Conservation (phyloP, 768 basidiomycete species). For the Leucocoprinus birnbaumii region DNA sequence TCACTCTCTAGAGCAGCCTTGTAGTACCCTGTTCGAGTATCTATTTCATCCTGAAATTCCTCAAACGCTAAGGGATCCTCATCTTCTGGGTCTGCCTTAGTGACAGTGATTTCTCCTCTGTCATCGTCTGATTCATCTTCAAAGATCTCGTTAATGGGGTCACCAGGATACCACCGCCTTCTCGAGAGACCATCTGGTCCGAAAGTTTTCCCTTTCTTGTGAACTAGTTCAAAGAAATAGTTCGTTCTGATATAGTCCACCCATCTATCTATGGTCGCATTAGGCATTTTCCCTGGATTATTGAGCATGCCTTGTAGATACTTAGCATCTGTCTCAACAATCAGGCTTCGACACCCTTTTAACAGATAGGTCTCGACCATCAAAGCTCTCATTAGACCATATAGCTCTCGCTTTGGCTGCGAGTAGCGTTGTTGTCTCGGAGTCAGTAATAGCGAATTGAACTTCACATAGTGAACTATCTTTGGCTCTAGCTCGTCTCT, state of each 20-base stretch:
- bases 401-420: conserved; percentile 6
- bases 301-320: conserved; percentile 30
- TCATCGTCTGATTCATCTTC: background rate
- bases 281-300: conserved; percentile 27
- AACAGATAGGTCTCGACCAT: conserved; percentile 14
- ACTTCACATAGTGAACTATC: conserved; percentile 23
- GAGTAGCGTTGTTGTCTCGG: conserved; percentile 25
- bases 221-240: conserved; percentile 29
- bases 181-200: conserved; percentile 24
- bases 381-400: conserved; percentile 23
- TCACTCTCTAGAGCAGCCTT: too few species aligned
- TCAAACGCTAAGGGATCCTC: too few species aligned
- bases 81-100: background rate
- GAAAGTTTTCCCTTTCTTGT: conserved; percentile 24
- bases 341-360: conserved; percentile 4
- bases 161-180: conserved; percentile 23
- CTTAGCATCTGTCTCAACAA: conserved; percentile 25
- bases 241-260: conserved; percentile 24
- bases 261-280: conserved; percentile 26
- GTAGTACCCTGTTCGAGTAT: too few species aligned
- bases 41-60: too few species aligned
- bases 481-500: conserved; percentile 17
- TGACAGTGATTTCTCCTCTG: background rate
- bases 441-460: conserved; percentile 36
- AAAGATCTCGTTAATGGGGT: background rate